A percentile compares a stretch with the other conserved stretches of the same genome.
Conservation (phyloP, 2,329 filamentous ascomycete genomes). For the Phaeomoniella chlamydospora region DNA sequence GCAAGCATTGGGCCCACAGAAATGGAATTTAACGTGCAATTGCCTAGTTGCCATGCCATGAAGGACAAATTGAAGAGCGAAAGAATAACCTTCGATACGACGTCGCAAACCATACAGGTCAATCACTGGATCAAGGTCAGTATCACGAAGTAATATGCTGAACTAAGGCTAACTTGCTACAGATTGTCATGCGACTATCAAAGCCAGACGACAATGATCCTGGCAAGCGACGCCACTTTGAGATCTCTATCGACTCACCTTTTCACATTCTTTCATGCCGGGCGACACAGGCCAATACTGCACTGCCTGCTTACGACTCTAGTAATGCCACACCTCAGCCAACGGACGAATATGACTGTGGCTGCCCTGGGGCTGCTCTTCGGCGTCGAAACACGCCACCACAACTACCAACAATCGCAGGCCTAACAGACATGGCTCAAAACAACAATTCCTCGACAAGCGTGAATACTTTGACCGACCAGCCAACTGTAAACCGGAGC, state of each 20-base stretch:
- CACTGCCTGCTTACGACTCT: slow-evolving; percentile 64
- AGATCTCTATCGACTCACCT: slow-evolving; percentile 91
- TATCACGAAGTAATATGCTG: slow-evolving; percentile 1
- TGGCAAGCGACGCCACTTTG: slow-evolving; percentile 71
- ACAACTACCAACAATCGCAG: slow-evolving; percentile 9
- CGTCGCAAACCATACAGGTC: slow-evolving; percentile 85
- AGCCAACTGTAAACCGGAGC: slow-evolving; percentile 14
- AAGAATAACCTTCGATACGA: slow-evolving; percentile 75
- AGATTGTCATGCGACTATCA: slow-evolving; percentile 88
- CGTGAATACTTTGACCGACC: slow-evolving; percentile 3
- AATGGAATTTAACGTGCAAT: slow-evolving; percentile 85
- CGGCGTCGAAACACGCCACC: slow-evolving; percentile 15
- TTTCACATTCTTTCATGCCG: slow-evolving; percentile 88
- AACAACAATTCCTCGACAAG: slow-evolving; percentile 7
- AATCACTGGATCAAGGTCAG: slow-evolving; percentile 91
- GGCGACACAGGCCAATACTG: slow-evolving; percentile 81
- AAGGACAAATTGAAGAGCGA: slow-evolving; percentile 50
- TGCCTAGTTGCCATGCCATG: slow-evolving; percentile 81
- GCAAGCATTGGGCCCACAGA: slow-evolving; percentile 71
- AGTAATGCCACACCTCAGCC: slow-evolving; percentile 33
- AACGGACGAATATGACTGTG: slow-evolving; percentile 47
- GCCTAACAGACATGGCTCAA: slow-evolving; percentile 4
- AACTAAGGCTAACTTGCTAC: slow-evolving; percentile 7
- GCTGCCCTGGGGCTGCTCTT: slow-evolving; percentile 51
- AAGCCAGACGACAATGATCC: slow-evolving; percentile 68